phyloP scores from a whole-genome alignment of 2,329 filamentous ascomycete species.

The Endoconidiophora polonica region DNA sequence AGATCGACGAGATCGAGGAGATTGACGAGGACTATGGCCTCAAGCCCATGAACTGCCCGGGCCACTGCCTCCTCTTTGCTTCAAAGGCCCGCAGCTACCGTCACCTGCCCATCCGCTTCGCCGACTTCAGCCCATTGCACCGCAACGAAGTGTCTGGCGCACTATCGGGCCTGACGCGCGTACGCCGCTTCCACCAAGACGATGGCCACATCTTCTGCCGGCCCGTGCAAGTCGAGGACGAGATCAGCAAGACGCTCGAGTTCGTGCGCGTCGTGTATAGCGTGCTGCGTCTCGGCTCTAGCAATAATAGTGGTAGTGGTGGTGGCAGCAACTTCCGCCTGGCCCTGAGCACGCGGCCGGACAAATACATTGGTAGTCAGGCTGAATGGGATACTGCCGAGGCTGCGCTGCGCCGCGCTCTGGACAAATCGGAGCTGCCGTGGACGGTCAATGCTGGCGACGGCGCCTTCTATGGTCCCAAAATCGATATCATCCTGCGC shows the following conservation, averaged over 20 bases:
- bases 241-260: slow-evolving; percentile 56
- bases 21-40: slow-evolving; percentile 56
- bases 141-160: slow-evolving; percentile 74
- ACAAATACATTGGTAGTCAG: slow-evolving; percentile 58
- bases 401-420: slow-evolving; percentile 23
- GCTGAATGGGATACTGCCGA: slow-evolving; percentile 43
- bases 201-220: slow-evolving; percentile 85
- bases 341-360: slow-evolving; percentile 63
- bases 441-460: slow-evolving; percentile 69
- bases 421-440: slow-evolving; percentile 49
- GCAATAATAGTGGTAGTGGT: slow-evolving; percentile 16
- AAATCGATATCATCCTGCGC: slow-evolving; percentile 71
- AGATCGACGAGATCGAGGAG: slow-evolving; percentile 17
- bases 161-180: slow-evolving; percentile 64
- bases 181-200: slow-evolving; percentile 78
- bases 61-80: slow-evolving; percentile 71
- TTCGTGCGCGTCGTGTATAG: slow-evolving; percentile 60
- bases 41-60: slow-evolving; percentile 89
- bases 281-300: slow-evolving; percentile 47
- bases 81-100: slow-evolving; percentile 58
- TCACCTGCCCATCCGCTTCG: slow-evolving; percentile 67
- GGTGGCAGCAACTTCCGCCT: slow-evolving; percentile 38
- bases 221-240: slow-evolving; percentile 54
- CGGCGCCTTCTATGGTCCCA: slow-evolving; percentile 81
- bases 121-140: slow-evolving; percentile 77